Evolutionary conservation across 148 eudicot species (phyloP).

Genomic region (Mesembryanthemum crystallinum): DNA sequence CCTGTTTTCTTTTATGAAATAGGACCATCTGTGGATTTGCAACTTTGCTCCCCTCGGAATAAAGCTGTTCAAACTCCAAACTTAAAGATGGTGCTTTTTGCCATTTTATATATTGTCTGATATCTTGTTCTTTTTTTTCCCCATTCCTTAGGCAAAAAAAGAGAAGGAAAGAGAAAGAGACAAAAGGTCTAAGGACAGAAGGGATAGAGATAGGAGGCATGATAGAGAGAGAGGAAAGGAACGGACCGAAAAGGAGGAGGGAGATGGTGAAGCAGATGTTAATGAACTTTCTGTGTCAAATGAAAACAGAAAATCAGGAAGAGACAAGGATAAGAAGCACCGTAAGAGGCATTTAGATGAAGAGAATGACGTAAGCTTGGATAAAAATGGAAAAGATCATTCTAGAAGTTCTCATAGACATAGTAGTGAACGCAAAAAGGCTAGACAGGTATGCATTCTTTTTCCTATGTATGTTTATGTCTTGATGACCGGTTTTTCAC

Average conservation of each 20-base stretch:
- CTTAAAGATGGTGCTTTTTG: not conserved
- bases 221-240: conserved; percentile 46
- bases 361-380: conserved; percentile 51
- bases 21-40: not conserved
- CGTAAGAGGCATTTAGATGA: conserved; percentile 48
- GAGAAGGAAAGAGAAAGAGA: conserved; percentile 68
- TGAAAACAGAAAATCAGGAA: conserved; percentile 52
- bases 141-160: conserved; percentile 57
- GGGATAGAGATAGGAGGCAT: conserved; percentile 58
- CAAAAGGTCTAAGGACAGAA: conserved; percentile 55
- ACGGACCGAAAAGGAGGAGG: conserved; percentile 40
- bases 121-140: not conserved
- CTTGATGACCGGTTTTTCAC: not conserved
- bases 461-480: conserved; percentile 8
- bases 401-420: conserved; percentile 62
- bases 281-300: conserved; percentile 35
- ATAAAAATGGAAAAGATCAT: conserved; percentile 56
- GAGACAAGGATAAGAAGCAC: conserved; percentile 66
- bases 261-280: conserved; percentile 48
- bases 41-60: not conserved
- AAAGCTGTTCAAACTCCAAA: too few species aligned
- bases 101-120: not conserved
- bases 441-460: conserved; percentile 52
- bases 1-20: not conserved
- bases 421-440: conserved; percentile 60